Evolutionary conservation across 2,329 filamentous ascomycete species (phyloP), one percentile per base, ranked within the genome.

Genomic region (Penicillium brasilianum): DNA sequence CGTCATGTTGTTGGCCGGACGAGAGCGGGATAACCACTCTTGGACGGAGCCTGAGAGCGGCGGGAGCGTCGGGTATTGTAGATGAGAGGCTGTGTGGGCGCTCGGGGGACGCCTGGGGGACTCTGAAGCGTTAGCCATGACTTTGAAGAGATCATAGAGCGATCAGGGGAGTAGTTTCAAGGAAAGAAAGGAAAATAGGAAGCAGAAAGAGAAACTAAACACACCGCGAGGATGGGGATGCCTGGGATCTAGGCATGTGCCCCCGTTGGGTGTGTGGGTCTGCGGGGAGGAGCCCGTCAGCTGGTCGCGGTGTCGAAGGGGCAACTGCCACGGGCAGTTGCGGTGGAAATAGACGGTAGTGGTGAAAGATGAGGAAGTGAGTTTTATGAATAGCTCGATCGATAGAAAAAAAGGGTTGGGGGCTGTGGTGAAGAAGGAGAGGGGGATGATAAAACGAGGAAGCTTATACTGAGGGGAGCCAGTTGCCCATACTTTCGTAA

Each of bases 1-100:
- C 66, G 75, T 74, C 78, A 80, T 80, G 61, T 64, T 80, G 64
- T 67, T 72, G 65, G 76, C 70, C n/a, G 75, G 76, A 56, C 74
- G 73, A 55, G 77, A 80, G 49, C 72, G 76, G 46, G 76, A 79
- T 53, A 79, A 60, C 76, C 76, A 79, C 72, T 77, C 72, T 61
- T 78, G 72, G 30, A 78, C 75, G 49, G 77, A 77, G 44, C 67
- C 74, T 58, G 74, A 74, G 22, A 77, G 60, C 37, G 77, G 74
- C 59, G 76, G 74, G 59, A 78, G 69, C 39, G 77, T 80, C n/a
- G 78, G 78, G 64, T 78, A 80, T 63, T 71, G 76, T 18, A 80
- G 71, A 61, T 69, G 70, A 30, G 74, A 71, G 36, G 71, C 63
- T 57, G 63, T 60, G 54, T 71, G 69, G 61, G 69, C 58, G 60